phyloP scores from a whole-genome alignment of 441 rosid species.

The Manihot esculenta region DNA sequence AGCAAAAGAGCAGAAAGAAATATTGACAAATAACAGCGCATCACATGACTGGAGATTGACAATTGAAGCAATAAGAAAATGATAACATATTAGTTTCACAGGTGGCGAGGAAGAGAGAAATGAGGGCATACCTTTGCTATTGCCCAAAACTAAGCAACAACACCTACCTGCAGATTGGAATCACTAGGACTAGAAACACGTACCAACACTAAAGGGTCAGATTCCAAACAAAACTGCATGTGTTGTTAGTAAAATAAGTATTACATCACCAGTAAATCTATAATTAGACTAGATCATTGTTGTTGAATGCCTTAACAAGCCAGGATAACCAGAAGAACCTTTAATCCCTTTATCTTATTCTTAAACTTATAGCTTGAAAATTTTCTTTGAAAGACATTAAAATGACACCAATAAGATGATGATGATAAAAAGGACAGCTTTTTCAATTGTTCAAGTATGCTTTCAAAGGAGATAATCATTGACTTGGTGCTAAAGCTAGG shows the following conservation, averaged over 20 bases:
- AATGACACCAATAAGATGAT: not conserved
- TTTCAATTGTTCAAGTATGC: constrained; percentile 24
- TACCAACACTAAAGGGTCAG: constrained; percentile 96
- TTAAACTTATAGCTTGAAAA: constrained; percentile 31
- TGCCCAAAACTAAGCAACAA: constrained; percentile 99
- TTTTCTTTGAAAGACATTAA: constrained; percentile 16
- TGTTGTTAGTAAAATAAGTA: constrained; percentile 78
- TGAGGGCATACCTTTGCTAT: constrained; percentile 94
- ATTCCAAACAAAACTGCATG: constrained; percentile 97
- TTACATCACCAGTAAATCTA: constrained; percentile 76
- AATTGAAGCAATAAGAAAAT: constrained; percentile 32
- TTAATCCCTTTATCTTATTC: constrained; percentile 23
- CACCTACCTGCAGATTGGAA: constrained; percentile 99
- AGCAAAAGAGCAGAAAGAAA: not conserved
- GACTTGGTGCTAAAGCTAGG: constrained; percentile 13
- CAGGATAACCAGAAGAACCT: constrained; percentile 27
- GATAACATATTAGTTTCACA: constrained; percentile 41
- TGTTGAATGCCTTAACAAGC: constrained; percentile 38
- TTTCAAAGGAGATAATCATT: constrained; percentile 11
- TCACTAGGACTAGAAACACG: constrained; percentile 98
- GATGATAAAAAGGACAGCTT: constrained; percentile 1
- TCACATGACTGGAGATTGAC: not conserved
- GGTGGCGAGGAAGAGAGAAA: constrained; percentile 55
- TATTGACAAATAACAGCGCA: constrained; percentile 1
- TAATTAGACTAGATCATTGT: constrained; percentile 50